These are phyloP conservation scores for Ampelomyces quisqualis DNA, from an alignment of 2,329 filamentous ascomycete genomes.

Conservation along the genomic window DNA sequence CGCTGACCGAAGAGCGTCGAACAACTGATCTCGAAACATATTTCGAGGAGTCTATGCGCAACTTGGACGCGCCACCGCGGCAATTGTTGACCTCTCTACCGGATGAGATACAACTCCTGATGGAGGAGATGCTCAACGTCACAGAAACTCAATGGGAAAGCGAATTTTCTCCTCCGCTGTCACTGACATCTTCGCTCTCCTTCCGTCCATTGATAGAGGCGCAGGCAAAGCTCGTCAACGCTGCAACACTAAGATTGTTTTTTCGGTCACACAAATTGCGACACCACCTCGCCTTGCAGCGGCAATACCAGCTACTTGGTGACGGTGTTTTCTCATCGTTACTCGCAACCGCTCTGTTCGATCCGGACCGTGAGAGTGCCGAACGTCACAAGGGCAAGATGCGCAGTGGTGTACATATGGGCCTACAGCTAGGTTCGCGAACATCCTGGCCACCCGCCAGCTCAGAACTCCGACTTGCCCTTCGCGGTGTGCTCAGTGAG, in stretches of 20 bases:
- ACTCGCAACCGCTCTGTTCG: slow-evolving; percentile 80
- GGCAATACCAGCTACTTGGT: slow-evolving; percentile 78
- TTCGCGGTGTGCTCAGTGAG: slow-evolving; percentile 83
- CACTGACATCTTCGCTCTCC: slow-evolving; percentile 65
- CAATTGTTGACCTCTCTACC: slow-evolving; percentile 14
- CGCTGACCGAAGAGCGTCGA: slow-evolving; percentile 3
- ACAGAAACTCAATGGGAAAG: neutral
- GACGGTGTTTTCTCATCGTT: slow-evolving; percentile 81
- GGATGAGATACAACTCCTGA: slow-evolving; percentile 32
- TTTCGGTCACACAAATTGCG: slow-evolving; percentile 73
- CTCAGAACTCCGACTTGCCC: slow-evolving; percentile 83
- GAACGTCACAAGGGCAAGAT: slow-evolving; percentile 71
- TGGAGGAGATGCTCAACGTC: slow-evolving; percentile 20
- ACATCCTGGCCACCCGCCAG: slow-evolving; percentile 91
- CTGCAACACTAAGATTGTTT: slow-evolving; percentile 72
- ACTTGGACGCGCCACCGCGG: slow-evolving; percentile 30
- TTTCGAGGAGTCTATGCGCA: slow-evolving; percentile 28
- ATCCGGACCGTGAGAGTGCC: slow-evolving; percentile 75
- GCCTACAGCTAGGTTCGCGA: slow-evolving; percentile 76
- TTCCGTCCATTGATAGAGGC: slow-evolving; percentile 71
- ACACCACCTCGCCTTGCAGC: slow-evolving; percentile 72
- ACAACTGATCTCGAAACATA: slow-evolving; percentile 20
- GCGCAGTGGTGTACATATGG: slow-evolving; percentile 67
- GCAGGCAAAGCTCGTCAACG: slow-evolving; percentile 76
- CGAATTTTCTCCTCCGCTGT: slow-evolving; percentile 55